Evolutionary conservation across 1,284 basidiomycete genomes (phyloP), one percentile per base, ranked within the genome.

Genomic region (Puccinia sorghi): DNA sequence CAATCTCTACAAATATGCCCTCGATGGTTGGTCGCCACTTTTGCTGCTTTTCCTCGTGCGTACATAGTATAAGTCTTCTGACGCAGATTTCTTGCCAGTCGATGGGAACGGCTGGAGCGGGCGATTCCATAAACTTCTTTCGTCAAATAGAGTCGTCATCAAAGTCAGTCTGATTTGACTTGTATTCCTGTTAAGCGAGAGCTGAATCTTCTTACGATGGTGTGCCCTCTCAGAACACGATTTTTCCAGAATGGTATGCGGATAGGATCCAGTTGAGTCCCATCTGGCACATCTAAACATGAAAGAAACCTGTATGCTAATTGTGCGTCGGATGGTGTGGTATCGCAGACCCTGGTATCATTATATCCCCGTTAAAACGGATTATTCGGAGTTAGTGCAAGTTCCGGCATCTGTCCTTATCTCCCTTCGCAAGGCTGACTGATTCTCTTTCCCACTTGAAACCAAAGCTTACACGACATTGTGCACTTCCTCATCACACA

Each of bases 71-170:
- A 32, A 32, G 32, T 32, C 32, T 86, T 74, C 80, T 85, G 83
- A 78, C 79, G 79, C 27, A 15, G n/a, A 61, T 79, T 54, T 41
- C 9, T 59, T 39, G 79, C 86, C 41, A 79, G 83, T 86, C 17
- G 86, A 87, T 79, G 86, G 86, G 6, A 86, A 86, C 74, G 86
- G 85, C 1, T 86, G 85, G 86, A 84, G 83, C 72, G 84, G 84
- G 54, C 81, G 85, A 22, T 85, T 85, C 80, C 79, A 80, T 71
- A 66, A 67, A 54, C 22, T 73, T 59, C 63, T 71, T 43, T 11
- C 48, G 22, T 50, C 64, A 46, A 61, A 71, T 72, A 48, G 79
- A 48, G 79, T 78, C 32, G 81, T 82, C 1, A 79, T 81, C 63
- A 83, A 83, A 79, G 82, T 84, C 48, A 82, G 86, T 37, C 75